Base-by-base conservation (phyloP, 129 eudicot species). In the Deinandra increscens region DNA sequence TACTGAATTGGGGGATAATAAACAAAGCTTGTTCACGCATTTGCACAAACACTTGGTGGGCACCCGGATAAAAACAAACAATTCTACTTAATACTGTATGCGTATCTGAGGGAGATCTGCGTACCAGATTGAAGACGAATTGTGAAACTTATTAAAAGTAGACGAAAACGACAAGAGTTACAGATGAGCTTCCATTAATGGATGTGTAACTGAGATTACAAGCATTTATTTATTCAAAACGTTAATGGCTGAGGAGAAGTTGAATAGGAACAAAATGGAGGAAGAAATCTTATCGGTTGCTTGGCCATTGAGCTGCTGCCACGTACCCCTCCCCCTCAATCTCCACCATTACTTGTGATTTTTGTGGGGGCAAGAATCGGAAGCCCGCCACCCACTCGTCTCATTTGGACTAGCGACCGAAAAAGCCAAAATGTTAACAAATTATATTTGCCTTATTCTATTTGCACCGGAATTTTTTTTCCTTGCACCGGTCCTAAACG, bases 171-270 rank as follows among this genome's bases (percentile, higher is more conserved):
- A 56, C 60, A 71, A 71, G 50, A 22, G 41, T 78, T 77, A 62
- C 54, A 9, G 49, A 10, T 11, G 81, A 65, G 73, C 69, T 78
- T 72, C 78, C 74, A 72, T 72, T 71, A 64, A 70, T 69, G 71
- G 31, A 50, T 37, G 36, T 50, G 68, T 26, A 1, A 26, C 19
- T 44, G 20, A 34, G 58, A 38, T 61, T 69, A 61, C 38, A 38
- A 61, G 58, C 41, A 69, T 17, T 69, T 60, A n/a, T n/a, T n/a
- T n/a, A n/a, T n/a, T n/a, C n/a, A 48, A 77, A 51, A 36, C 31
- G 65, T 29, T 75, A 76, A 69, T 76, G 38, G 18, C 29, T 20
- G 66, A 17, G 26, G 5, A 17, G 11, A 38, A 48, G 26, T 9
- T 7, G 75, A 68, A 76, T 39, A 77, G 39, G 20, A 69, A 61